These are phyloP conservation scores for Plasmopara muralis DNA, from an alignment of 352 stramenopile species.

Conservation along the genomic window DNA sequence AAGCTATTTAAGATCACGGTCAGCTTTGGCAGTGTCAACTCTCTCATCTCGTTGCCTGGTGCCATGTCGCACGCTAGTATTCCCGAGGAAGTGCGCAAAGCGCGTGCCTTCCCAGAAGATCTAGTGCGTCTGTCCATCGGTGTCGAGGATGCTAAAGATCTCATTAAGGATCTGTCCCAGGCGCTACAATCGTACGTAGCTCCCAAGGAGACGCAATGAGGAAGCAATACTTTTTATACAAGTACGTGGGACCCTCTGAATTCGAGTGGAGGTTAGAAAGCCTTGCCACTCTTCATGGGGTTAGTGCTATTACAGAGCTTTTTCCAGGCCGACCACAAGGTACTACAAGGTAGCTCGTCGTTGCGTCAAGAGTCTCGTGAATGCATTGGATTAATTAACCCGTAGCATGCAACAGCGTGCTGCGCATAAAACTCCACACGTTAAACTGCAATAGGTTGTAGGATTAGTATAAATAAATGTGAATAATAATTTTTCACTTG, in stretches of 20 bases:
- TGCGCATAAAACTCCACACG: constrained; percentile 31
- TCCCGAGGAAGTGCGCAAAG: constrained; percentile 86
- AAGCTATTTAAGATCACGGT: constrained; percentile 94
- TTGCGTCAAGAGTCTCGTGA: constrained; percentile 13
- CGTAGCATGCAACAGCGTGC: constrained; percentile 24
- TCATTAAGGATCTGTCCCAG: constrained; percentile 90
- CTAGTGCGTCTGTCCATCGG: constrained; percentile 93
- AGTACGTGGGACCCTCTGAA: constrained; percentile 26
- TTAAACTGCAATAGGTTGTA: background rate
- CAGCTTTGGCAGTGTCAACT: constrained; percentile 91
- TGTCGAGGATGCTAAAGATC: constrained; percentile 91
- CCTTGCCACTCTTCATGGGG: constrained; percentile 28
- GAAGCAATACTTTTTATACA: constrained; percentile 1
- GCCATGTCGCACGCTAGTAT: constrained; percentile 96
- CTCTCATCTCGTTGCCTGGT: constrained; percentile 86
- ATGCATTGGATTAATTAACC: constrained; percentile 23
- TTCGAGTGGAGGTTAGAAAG: constrained; percentile 20
- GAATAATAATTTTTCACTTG: too few species aligned
- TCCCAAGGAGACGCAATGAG: constrained; percentile 15
- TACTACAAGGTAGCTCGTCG: constrained; percentile 21
- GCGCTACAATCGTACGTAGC: constrained; percentile 81
- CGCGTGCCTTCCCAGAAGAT: constrained; percentile 89
- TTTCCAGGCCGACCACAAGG: constrained; percentile 5
- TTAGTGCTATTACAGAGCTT: constrained; percentile 12
- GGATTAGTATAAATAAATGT: too few species aligned